Base-by-base conservation (phyloP, 2,329 filamentous ascomycete genomes). In the Neofusicoccum umdonicola region DNA sequence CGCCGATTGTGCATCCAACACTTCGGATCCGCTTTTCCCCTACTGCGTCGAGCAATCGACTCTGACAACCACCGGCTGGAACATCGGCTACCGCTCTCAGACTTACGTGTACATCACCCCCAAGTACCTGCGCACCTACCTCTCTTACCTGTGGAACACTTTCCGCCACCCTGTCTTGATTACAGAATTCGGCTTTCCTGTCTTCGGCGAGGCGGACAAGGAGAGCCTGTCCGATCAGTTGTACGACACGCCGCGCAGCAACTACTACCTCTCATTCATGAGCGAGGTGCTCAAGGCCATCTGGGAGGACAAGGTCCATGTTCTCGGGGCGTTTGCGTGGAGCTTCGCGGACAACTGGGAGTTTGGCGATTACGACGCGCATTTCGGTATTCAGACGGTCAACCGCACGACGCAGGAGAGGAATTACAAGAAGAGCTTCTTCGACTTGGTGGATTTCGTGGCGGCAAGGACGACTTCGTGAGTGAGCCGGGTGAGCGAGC, bases 21-120 rank as follows among this genome's bases (percentile, higher is more conserved):
- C 67, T 6, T 71, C 66, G 3, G 68, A 78, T 58, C 67, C 72
- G 4, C 68, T 77, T 8, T 78, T 71, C 66, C 77, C 77, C 1
- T 63, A 64, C 8, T 79, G 76, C 65, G 71, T 77, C 13, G 74
- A 75, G n/a, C 73, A 72, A 64, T 79, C 78, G 11, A 81, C 76
- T 0, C 75, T 72, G 1, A 83, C 83, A 44, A 72, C 77, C 1
- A 81, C 81, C 35, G 85, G 84, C 2, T 88, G 86, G 31, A 77
- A 84, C 68, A 84, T 87, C 56, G 86, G 86, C 19, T 86, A 87
- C 66, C 77, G 80, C 12, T 85, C 83, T 2, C 76, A 85, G 39
- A 79, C 79, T 2, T 86, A 87, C 69, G 81, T 84, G n/a, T 87
- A 87, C 73, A 82, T 84, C 39, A 84, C 86, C 0, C 86, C 86